Conservation (phyloP, 345 rosid species). For the Euphorbia peplus region DNA sequence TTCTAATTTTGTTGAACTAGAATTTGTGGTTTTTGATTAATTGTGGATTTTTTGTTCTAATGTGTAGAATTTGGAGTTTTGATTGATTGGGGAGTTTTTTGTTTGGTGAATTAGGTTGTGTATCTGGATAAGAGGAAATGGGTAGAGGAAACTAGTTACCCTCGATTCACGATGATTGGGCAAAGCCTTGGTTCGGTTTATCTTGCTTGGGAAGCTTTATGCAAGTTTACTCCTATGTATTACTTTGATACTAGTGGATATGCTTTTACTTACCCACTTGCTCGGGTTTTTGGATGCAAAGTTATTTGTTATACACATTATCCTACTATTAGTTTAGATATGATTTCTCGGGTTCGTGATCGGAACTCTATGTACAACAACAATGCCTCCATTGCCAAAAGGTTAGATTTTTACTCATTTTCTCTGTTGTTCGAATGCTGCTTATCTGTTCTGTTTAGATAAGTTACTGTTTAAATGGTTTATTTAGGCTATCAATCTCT, state of each 20-base stretch:
- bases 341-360: slow-evolving; percentile 79
- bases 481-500: too few species aligned
- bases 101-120: slow-evolving; percentile 50
- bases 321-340: slow-evolving; percentile 88
- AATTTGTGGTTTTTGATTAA: slow-evolving; percentile 9
- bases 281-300: slow-evolving; percentile 88
- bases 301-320: slow-evolving; percentile 93
- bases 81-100: not conserved
- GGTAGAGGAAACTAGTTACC: slow-evolving; percentile 82
- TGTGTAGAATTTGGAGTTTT: slow-evolving; percentile 9
- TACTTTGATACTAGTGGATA: slow-evolving; percentile 86
- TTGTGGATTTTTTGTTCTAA: not conserved
- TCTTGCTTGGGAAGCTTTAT: slow-evolving; percentile 84
- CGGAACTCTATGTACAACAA: slow-evolving; percentile 81
- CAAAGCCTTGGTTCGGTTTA: slow-evolving; percentile 91
- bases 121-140: slow-evolving; percentile 69
- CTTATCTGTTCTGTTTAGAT: too few species aligned
- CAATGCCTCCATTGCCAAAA: slow-evolving; percentile 57
- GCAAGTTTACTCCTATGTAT: slow-evolving; percentile 65
- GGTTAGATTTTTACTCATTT: slow-evolving; percentile 38
- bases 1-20: not conserved
- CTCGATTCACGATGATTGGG: slow-evolving; percentile 91
- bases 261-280: slow-evolving; percentile 90
- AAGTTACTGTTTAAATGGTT: too few species aligned
- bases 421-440: not conserved